These are phyloP conservation scores for Aplosporella prunicola DNA, from an alignment of 2,329 filamentous ascomycete genomes.

Conservation along the genomic window DNA sequence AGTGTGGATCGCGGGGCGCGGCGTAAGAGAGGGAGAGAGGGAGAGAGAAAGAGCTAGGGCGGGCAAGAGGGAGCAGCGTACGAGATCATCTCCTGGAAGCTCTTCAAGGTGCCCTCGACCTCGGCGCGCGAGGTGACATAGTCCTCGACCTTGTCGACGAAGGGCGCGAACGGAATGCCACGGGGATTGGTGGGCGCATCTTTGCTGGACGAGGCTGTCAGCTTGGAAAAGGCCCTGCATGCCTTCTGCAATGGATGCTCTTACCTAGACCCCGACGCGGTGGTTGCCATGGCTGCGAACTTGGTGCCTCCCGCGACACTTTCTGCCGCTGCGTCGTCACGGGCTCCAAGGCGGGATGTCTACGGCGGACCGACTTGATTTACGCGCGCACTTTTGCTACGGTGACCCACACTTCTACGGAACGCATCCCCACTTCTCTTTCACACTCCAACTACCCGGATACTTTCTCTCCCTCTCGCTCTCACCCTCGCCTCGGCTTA, in stretches of 20 bases:
- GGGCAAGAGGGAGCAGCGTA: slow-evolving; percentile 35
- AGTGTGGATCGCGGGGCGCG: no score
- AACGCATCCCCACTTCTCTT: no score
- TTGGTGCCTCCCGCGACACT: no score
- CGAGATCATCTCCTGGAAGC: slow-evolving; percentile 91
- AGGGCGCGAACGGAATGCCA: slow-evolving; percentile 74
- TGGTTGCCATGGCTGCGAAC: slow-evolving; percentile 19
- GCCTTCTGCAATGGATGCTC: slow-evolving; percentile 2
- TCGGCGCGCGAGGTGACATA: slow-evolving; percentile 71
- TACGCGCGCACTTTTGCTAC: no score
- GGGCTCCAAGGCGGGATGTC: no score
- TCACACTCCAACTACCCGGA: no score
- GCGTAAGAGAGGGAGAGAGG: no score
- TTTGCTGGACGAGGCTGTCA: slow-evolving; percentile 21
- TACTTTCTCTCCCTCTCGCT: no score
- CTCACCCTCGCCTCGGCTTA: no score
- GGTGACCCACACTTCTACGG: no score
- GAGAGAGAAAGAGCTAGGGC: neutral
- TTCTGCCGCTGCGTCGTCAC: no score
- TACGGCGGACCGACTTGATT: no score
- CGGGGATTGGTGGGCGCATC: slow-evolving; percentile 60
- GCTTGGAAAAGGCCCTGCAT: neutral
- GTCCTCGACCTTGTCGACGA: slow-evolving; percentile 82
- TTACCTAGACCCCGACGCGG: slow-evolving; percentile 20
- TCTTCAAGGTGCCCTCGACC: slow-evolving; percentile 70